Evolutionary conservation across 495 filamentous ascomycete species (phyloP), one percentile per base, ranked within the genome.

Genomic region (Penicillium salamii): DNA sequence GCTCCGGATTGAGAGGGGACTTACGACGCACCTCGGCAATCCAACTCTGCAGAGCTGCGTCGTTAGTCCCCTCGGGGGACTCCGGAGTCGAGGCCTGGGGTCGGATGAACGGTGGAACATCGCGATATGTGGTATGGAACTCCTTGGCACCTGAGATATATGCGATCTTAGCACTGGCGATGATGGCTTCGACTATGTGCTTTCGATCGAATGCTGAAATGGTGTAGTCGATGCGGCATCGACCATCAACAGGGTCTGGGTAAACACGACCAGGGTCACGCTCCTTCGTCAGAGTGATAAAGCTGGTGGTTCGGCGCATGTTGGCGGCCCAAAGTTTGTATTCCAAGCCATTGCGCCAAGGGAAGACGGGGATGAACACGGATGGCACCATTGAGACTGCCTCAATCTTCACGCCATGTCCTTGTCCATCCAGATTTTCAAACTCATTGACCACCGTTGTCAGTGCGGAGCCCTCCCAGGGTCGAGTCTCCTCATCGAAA

Each of bases 351-450:
- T 70, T 67, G 3, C 60, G 65, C 84, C 88, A 92, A 8, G 81
- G 78, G 41, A 86, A 71, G 17, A 75, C 67, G 17, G 80, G 70
- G 5, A 88, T 65, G 43, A 78, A 73, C 19, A 75, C 67, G 3
- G 78, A 71, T 0, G 85, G 85, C 13, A 86, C 51, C 87, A 90
- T 90, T 24, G 75, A 72, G n/a, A 75, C 76, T 17, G 80, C 71
- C 66, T 93, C 87, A 13, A 96, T 68, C 67, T 92, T 95, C 43
- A 74, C 76, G n/a, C 92, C 92, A 55, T 97, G 89, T 23, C 89
- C 88, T 17, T 86, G 70, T 21, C 80, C 80, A 61, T 96, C 91
- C 0, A 91, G 78, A 54, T 96, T 85, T 54, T 95, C 89, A 49
- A 91, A 90, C 37, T 86, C 83, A 29, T 78, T 82, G 52, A 86